These are phyloP conservation scores for Alternaria arbusti DNA, from an alignment of 2,329 filamentous ascomycete species.

Conservation along the genomic window DNA sequence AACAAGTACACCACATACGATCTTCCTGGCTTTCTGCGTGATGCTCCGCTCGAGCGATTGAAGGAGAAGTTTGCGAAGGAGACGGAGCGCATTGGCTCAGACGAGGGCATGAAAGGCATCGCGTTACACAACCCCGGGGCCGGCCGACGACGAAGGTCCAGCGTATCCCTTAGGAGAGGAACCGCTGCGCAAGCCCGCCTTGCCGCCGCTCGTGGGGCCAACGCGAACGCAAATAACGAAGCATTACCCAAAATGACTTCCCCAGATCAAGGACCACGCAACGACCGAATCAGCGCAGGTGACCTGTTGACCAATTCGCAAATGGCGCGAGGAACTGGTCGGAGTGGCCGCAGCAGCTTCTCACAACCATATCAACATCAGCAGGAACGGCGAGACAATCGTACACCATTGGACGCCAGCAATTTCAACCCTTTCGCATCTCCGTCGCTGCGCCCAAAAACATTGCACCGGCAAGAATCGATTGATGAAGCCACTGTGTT, in stretches of 20 bases:
- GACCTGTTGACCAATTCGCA: conserved; percentile 83
- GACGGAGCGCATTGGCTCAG: conserved; percentile 77
- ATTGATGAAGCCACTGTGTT: conserved; percentile 89
- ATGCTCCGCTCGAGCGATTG: conserved; percentile 78
- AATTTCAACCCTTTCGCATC: conserved; percentile 51
- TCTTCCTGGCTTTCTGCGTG: conserved; percentile 86
- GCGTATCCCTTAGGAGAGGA: conserved; percentile 75
- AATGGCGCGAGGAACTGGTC: conserved; percentile 66
- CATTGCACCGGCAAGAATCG: conserved; percentile 75
- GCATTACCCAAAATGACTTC: conserved; percentile 30
- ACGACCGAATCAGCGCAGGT: conserved; percentile 57
- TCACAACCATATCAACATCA: conserved; percentile 58
- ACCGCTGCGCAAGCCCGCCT: conserved; percentile 73
- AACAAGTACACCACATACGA: conserved; percentile 91
- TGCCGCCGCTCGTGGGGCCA: conserved; percentile 54
- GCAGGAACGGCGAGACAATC: conserved; percentile 50
- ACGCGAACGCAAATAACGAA: conserved; percentile 31
- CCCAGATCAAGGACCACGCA: conserved; percentile 32
- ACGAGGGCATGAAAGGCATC: conserved; percentile 89
- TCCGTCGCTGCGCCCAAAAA: conserved; percentile 38
- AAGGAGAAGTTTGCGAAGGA: conserved; percentile 94
- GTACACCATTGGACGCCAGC: conserved; percentile 55
- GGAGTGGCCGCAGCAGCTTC: conserved; percentile 54
- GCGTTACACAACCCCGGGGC: conserved; percentile 83
- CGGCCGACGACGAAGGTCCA: conserved; percentile 72